A percentile compares a stretch with the other conserved stretches of the same genome.
These are phyloP conservation scores for Saururus chinensis DNA, from an alignment of 164 flowering plant species.

Conservation along the genomic window DNA sequence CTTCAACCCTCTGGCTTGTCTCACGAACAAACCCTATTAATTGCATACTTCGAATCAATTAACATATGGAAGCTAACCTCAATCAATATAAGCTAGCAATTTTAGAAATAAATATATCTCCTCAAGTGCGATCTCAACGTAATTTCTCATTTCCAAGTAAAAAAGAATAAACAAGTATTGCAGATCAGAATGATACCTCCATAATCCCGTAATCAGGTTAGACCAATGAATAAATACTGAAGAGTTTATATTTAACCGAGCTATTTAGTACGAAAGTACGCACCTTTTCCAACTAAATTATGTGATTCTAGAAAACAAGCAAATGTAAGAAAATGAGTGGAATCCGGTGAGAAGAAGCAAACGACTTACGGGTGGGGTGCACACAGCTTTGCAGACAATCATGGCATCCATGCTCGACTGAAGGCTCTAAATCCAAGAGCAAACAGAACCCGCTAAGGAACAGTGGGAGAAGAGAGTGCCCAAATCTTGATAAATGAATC, in stretches of 20 bases:
- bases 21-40: constrained; percentile 31
- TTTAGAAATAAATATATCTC: neutral
- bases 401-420: constrained; percentile 33
- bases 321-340: too few species aligned
- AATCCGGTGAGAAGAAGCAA: neutral
- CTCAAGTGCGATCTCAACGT: too few species aligned
- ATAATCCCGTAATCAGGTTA: too few species aligned
- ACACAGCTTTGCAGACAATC: constrained; percentile 32
- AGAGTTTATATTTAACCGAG: too few species aligned
- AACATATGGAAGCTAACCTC: neutral
- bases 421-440: neutral
- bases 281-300: neutral
- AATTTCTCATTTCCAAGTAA: too few species aligned
- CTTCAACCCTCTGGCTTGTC: constrained; percentile 32
- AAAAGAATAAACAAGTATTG: too few species aligned
- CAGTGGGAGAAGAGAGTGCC: neutral
- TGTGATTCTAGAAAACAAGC: too few species aligned
- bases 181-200: too few species aligned
- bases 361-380: constrained; percentile 28
- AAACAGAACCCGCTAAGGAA: constrained; percentile 1
- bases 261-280: neutral
- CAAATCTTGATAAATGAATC: neutral
- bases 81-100: neutral
- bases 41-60: constrained; percentile 3
- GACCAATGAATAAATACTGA: too few species aligned